phyloP scores from a whole-genome alignment of 345 rosid genomes.

The Dipteronia sinensis region DNA sequence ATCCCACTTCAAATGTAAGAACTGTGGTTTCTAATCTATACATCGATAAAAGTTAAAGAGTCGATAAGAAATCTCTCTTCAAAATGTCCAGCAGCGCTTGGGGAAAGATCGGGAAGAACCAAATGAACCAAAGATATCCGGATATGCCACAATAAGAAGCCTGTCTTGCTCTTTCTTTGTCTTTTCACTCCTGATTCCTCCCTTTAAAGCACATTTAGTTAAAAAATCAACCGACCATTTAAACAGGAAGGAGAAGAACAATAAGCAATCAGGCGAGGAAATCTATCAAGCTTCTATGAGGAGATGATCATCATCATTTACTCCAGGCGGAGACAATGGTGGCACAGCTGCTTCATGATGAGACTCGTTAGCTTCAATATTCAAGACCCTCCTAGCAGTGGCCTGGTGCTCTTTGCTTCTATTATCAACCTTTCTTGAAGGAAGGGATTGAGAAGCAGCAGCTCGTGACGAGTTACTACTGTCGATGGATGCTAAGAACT shows the following conservation, averaged over 20 bases:
- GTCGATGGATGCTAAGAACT: conserved; percentile 49
- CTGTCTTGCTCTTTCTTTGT: conserved; percentile 25
- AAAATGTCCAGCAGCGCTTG: conserved; percentile 36
- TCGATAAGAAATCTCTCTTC: conserved; percentile 9
- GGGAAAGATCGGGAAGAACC: conserved; percentile 51
- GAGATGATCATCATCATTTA: conserved; percentile 28
- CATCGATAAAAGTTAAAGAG: background rate
- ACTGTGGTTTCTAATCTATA: conserved; percentile 6
- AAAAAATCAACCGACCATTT: conserved; percentile 3
- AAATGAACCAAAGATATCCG: conserved; percentile 4
- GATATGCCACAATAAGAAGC: conserved; percentile 13
- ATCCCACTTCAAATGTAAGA: background rate
- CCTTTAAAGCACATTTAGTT: conserved; percentile 22
- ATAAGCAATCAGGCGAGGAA: conserved; percentile 25
- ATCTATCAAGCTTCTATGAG: conserved; percentile 25
- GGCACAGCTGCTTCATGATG: conserved; percentile 63
- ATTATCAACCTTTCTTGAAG: conserved; percentile 54
- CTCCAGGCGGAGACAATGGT: conserved; percentile 73
- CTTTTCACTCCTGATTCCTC: conserved; percentile 39
- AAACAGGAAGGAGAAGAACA: conserved; percentile 31
- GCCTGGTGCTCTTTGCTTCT: conserved; percentile 44
- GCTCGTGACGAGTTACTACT: conserved; percentile 56
- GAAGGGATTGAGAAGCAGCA: conserved; percentile 47
- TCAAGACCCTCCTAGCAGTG: conserved; percentile 62
- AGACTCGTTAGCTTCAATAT: conserved; percentile 26